Conservation (phyloP, 1,284 basidiomycete species). For the Meira nashicola region DNA sequence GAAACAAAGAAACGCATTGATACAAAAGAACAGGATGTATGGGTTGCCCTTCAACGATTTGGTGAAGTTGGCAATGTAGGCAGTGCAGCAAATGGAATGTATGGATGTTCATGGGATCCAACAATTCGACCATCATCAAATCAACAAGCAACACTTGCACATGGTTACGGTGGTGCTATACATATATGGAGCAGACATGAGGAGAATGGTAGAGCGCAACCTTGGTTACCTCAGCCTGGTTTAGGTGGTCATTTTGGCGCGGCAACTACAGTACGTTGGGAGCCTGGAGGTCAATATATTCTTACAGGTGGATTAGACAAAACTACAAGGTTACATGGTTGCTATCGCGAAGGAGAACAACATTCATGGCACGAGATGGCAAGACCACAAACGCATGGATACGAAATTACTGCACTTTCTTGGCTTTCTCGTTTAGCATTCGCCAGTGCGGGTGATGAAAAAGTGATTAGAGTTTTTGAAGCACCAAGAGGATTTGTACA, state of each 20-base stretch:
- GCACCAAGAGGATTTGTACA: slow-evolving; percentile 44
- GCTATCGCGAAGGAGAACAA: not conserved
- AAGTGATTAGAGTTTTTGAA: slow-evolving; percentile 48
- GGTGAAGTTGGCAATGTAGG: slow-evolving; percentile 49
- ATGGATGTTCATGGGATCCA: slow-evolving; percentile 1
- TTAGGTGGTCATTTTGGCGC: slow-evolving; percentile 42
- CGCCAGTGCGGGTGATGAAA: slow-evolving; percentile 50
- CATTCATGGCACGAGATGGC: slow-evolving; percentile 48
- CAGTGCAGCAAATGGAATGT: slow-evolving; percentile 13
- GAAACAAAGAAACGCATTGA: not conserved
- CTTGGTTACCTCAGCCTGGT: slow-evolving; percentile 20
- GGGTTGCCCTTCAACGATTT: slow-evolving; percentile 46
- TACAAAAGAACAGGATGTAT: slow-evolving; percentile 26
- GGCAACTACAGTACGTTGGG: slow-evolving; percentile 39
- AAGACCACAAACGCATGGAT: slow-evolving; percentile 50
- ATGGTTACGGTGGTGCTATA: slow-evolving; percentile 47
- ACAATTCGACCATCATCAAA: not conserved
- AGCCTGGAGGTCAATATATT: slow-evolving; percentile 42
- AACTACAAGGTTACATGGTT: slow-evolving; percentile 42
- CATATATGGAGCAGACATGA: slow-evolving; percentile 32
- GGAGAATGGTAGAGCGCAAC: slow-evolving; percentile 5
- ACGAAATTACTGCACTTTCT: slow-evolving; percentile 37
- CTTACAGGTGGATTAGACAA: slow-evolving; percentile 41
- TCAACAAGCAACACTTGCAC: slow-evolving; percentile 27
- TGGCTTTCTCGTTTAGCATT: slow-evolving; percentile 47